These are phyloP conservation scores for Paracoccidioides lutzii DNA, from an alignment of 2,329 filamentous ascomycete genomes.

Conservation along the genomic window DNA sequence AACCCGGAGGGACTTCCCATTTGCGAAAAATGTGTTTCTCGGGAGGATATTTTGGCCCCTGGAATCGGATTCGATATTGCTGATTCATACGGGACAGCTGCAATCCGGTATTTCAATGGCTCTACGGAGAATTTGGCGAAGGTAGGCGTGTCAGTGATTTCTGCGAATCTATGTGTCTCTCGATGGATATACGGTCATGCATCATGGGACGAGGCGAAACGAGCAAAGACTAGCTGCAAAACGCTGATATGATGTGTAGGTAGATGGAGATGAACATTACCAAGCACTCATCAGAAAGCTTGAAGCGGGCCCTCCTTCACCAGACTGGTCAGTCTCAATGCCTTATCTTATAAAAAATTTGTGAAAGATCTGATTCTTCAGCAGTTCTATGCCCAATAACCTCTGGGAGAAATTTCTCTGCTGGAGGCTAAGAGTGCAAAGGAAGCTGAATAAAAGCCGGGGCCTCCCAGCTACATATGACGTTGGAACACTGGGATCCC, in stretches of 20 bases:
- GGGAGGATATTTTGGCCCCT: background rate
- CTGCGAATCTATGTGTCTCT: background rate
- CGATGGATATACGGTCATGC: background rate
- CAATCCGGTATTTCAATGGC: background rate
- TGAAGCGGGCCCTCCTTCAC: background rate
- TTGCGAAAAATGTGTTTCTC: background rate
- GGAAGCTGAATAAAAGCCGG: background rate
- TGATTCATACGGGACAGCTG: background rate
- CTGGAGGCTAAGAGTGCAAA: background rate
- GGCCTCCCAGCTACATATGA: background rate
- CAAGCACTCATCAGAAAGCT: background rate
- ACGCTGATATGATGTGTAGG: background rate
- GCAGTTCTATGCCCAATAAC: background rate
- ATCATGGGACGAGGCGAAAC: too few species aligned
- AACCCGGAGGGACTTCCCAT: background rate
- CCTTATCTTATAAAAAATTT: background rate
- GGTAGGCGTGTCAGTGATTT: background rate
- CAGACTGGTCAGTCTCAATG: background rate
- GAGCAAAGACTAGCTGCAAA: background rate
- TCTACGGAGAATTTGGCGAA: background rate
- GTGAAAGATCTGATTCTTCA: background rate
- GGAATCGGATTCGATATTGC: background rate
- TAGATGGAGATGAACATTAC: background rate
- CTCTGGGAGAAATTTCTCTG: background rate
- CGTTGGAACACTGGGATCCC: background rate